A percentile compares a stretch with the other conserved stretches of the same genome.
phyloP scores from a whole-genome alignment of 2,329 filamentous ascomycete genomes.

The Fusarium hostae region DNA sequence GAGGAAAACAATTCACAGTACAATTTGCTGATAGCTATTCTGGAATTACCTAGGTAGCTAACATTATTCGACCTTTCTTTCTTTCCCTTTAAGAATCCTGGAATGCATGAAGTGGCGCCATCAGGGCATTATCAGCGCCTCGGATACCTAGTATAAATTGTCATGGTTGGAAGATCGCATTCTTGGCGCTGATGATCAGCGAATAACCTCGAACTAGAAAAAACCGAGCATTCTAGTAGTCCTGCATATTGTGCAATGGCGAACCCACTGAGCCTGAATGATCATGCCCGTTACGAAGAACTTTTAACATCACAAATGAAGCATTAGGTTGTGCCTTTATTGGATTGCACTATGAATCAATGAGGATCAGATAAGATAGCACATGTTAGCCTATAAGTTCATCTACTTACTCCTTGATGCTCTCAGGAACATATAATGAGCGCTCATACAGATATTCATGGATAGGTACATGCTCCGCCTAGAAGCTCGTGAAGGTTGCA shows the following conservation, averaged over 20 bases:
- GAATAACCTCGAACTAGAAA: not conserved
- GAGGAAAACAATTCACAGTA: not conserved
- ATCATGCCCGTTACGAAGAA: not conserved
- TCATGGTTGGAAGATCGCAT: not conserved
- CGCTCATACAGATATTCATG: not conserved
- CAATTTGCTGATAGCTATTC: not conserved
- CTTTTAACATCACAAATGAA: not conserved
- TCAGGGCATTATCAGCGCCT: not conserved
- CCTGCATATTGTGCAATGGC: not conserved
- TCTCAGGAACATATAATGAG: not conserved
- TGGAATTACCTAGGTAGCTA: not conserved
- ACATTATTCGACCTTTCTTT: not conserved
- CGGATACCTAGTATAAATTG: not conserved
- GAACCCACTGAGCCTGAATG: not conserved
- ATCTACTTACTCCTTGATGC: not conserved
- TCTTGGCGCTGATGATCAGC: not conserved
- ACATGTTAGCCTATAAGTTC: not conserved
- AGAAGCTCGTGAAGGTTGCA: conserved; percentile 2
- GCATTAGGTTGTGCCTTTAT: not conserved
- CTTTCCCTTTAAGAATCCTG: not conserved
- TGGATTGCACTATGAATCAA: not conserved
- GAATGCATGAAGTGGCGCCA: not conserved
- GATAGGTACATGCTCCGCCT: not conserved
- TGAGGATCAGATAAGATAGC: not conserved
- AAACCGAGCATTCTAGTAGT: not conserved